These are phyloP conservation scores for Saccharomycopsis capsularis DNA, from an alignment of 805 yeast genomes.

Conservation along the genomic window DNA sequence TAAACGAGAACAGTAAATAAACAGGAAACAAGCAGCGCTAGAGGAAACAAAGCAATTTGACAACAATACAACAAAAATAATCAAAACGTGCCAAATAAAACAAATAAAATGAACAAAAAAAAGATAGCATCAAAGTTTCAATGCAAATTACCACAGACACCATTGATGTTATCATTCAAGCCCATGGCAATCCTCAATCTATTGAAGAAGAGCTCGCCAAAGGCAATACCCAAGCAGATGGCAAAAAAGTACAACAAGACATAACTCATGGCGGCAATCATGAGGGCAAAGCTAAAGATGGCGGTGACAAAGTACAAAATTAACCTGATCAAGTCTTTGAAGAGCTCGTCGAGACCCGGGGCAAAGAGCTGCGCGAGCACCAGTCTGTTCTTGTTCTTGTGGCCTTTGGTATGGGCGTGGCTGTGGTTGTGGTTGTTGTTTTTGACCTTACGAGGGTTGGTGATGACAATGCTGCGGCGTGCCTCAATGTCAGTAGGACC, in stretches of 20 bases:
- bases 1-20: too few relatives aligned
- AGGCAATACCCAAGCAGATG: conserved; percentile 58
- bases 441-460: not conserved
- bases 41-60: too few relatives aligned
- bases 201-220: conserved; percentile 65
- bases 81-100: too few relatives aligned
- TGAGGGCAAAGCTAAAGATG: conserved; percentile 60
- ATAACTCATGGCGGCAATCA: conserved; percentile 75
- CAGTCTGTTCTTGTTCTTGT: conserved; percentile 21
- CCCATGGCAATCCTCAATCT: conserved; percentile 40
- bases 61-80: too few relatives aligned
- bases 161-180: conserved; percentile 25
- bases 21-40: too few relatives aligned
- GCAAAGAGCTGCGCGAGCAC: conserved; percentile 30
- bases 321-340: conserved; percentile 51
- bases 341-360: conserved; percentile 31
- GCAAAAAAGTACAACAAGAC: conserved; percentile 66
- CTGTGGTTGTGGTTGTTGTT: not conserved
- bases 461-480: not conserved
- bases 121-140: too few relatives aligned
- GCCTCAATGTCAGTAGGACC: not conserved
- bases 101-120: too few relatives aligned
- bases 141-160: not conserved
- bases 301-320: conserved; percentile 53
- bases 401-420: conserved; percentile 7